A percentile compares a stretch with the other conserved stretches of the same genome.
These are phyloP conservation scores for Pleurozium schreberi DNA, from an alignment of 225 moss, liverwort and hornwort genomes.

Conservation along the genomic window DNA sequence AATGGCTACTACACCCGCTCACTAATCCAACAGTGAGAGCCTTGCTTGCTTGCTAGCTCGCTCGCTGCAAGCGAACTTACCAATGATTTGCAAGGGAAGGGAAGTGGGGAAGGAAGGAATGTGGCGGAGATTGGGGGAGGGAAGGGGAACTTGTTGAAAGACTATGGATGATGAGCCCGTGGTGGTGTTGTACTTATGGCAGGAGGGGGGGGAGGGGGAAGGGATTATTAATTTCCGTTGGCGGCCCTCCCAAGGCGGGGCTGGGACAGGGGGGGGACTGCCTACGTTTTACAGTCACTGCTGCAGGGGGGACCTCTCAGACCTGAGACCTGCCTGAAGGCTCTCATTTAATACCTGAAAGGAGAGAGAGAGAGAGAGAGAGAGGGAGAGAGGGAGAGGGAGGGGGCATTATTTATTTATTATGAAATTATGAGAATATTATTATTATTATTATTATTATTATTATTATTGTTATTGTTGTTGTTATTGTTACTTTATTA, in stretches of 20 bases:
- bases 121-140: neutral
- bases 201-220: neutral
- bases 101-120: neutral
- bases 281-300: neutral
- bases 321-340: neutral
- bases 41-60: neutral
- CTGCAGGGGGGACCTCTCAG: neutral
- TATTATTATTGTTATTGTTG: neutral
- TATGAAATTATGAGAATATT: neutral
- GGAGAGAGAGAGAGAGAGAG: neutral
- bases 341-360: neutral
- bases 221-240: neutral
- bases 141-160: neutral
- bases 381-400: too few relatives aligned
- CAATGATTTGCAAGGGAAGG: neutral
- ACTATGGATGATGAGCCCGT: neutral
- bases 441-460: neutral
- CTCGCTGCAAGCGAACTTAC: neutral
- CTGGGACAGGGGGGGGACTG: neutral
- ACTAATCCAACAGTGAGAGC: neutral
- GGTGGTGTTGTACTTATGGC: neutral
- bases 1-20: neutral
- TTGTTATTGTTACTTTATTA: neutral
- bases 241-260: conserved; percentile 1
- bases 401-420: neutral